Base-by-base conservation (phyloP, 192 early-diverging fungal species). In the Phycomyces blakesleeanus region DNA sequence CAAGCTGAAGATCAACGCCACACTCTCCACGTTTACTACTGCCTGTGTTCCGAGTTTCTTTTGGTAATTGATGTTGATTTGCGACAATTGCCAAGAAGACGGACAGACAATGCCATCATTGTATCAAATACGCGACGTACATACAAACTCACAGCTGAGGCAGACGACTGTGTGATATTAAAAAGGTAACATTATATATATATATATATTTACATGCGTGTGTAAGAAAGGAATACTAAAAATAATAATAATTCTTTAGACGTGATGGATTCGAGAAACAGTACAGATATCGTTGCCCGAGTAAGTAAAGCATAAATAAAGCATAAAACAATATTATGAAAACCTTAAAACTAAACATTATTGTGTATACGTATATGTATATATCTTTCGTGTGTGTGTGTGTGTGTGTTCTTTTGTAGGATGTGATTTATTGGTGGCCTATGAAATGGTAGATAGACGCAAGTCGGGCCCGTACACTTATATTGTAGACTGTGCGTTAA, bases 21-120 rank as follows among this genome's bases (percentile, higher is more conserved):
- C 16, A 26, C 18, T 2, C 53, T 85, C 39, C 81, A 82, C 54
- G 79, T 81, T 10, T 85, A 85, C 55, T 85, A 85, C 40, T 85
- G 83, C 55, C 63, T 82, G 16, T 85, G 83, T 58, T 81, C 79
- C 50, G 83, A 85, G 65, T 85, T 85, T 64, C 71, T 85, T 63
- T 71, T 85, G 8, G 83, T 82, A 6, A 85, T 85, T 63, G 81
- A 82, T 63, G 69, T 67, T 7, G 76, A 77, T 29, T 58, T 85
- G 22, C 72, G 67, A 39, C 67, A 74, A 57, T 55, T 85, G 53
- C 83, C 83, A 44, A 50, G 69, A 57, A 70, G 83, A 54, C 67
- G 65, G 37, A 79, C 76, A 8, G 83, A 85, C 51, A 75, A 77
- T 11, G 73, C 81, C 12, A 57, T 76, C 50, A 74, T 83, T 50